Percentiles rank a stretch among this genome's conserved stretches.
These are phyloP conservation scores for Cladochytrium replicatum DNA, from an alignment of 192 early-diverging fungal genomes.

Conservation along the genomic window DNA sequence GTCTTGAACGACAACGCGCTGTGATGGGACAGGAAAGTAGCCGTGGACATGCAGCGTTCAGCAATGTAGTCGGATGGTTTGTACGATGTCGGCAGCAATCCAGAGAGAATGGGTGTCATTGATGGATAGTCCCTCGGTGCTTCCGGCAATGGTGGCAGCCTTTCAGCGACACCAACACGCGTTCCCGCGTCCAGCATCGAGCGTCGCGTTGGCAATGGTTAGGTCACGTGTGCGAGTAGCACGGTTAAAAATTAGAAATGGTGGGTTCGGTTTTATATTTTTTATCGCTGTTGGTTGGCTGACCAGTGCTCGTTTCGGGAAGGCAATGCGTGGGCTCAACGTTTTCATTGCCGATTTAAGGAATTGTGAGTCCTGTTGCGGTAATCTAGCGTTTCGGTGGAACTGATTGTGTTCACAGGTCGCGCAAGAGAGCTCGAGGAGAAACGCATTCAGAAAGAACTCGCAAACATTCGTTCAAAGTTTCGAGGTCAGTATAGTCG, in stretches of 20 bases:
- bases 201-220: no score
- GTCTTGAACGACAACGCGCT: not conserved
- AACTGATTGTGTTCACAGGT: constrained; percentile 40
- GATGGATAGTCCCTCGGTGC: no score
- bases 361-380: not conserved
- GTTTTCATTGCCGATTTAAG: constrained; percentile 30
- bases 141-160: no score
- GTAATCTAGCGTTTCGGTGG: not conserved
- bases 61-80: not conserved
- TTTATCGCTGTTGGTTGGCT: no score
- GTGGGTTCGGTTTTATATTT: no score
- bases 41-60: not conserved
- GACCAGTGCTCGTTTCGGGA: no score
- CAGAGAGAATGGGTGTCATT: no score
- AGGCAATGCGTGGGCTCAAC: constrained; percentile 81
- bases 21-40: not conserved
- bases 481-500: constrained; percentile 70
- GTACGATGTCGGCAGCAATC: no score
- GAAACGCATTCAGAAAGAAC: constrained; percentile 97
- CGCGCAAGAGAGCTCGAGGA: constrained; percentile 94
- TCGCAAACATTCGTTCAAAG: constrained; percentile 97
- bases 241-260: no score
- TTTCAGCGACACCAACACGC: no score
- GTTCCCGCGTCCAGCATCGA: no score
- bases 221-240: no score